Base-by-base conservation (phyloP, 1,139 yeast genomes). In the Kluyveromyces marxianus region DNA sequence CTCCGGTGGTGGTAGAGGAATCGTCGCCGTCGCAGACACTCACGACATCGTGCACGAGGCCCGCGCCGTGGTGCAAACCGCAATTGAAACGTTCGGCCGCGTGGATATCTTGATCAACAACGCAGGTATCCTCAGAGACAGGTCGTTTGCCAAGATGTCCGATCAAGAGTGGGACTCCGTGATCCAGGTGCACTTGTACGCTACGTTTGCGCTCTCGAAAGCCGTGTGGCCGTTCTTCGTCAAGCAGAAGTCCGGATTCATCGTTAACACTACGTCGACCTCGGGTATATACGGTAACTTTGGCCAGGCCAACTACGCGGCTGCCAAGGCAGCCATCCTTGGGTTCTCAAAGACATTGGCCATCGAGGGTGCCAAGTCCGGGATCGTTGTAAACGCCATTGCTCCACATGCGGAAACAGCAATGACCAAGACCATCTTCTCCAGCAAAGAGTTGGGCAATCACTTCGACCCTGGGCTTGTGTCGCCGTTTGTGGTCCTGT, bases 381-480 rank as follows among this genome's bases (percentile, higher is more conserved):
- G 83, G 63, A 87, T 92, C 58, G 74, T 75, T 62, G 92, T 81
- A 50, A 87, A 90, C 65, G 76, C 81, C 42, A 83, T 89, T 66
- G 97, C 97, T 41, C 98, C 98, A 49, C 96, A 90, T 65, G 97
- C 97, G 39, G 97, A 90, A 63, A 90, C 98, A 44, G 92, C 95
- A 52, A 92, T 92, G 98, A 92, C 97, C 32, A 77, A 79, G 63
- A 83, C 95, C 7, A 79, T 92, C 45, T 87, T 90, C 71, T 76
- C 81, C 46, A 84, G 83, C 50, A 71, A 72, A 46, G 97, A 90
- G 67, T 69, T 77, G 71, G 72, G 75, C 54, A 87, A 87, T 68
- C 79, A 83, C 61, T 88, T 83, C 70, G 89, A 87, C 60, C 92
- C 97, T 21, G 80, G 83, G 50, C 88, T 80, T 64, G 96, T 92